phyloP scores from a whole-genome alignment of 2,329 filamentous ascomycete species.

The Colletotrichum orchidophilum region DNA sequence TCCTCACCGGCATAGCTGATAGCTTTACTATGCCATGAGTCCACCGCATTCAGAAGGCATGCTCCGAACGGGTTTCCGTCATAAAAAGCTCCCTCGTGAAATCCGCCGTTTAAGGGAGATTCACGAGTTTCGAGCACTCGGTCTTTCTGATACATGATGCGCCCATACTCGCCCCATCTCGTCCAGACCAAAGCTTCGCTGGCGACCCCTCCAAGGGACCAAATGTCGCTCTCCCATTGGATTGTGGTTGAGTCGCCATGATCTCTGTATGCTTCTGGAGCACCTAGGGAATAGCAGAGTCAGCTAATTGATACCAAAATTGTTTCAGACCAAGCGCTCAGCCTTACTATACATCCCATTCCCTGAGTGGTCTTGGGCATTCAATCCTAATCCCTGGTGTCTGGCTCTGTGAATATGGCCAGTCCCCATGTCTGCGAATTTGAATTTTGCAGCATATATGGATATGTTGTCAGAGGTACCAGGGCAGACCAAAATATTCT shows the following conservation, averaged over 20 bases:
- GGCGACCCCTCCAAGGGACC: neutral
- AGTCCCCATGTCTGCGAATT: slow-evolving; percentile 1
- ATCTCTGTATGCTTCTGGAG: neutral
- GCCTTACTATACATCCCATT: slow-evolving; percentile 18
- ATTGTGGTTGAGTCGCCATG: neutral
- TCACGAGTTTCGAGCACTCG: neutral
- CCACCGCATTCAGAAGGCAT: neutral
- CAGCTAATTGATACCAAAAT: neutral
- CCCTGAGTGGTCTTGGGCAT: neutral
- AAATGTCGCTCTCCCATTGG: neutral
- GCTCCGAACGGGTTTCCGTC: neutral
- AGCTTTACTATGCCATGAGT: neutral
- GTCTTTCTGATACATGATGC: neutral
- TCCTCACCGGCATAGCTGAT: neutral
- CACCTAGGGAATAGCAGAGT: neutral
- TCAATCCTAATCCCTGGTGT: neutral
- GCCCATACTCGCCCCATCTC: neutral
- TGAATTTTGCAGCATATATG: neutral
- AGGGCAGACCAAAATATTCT: neutral
- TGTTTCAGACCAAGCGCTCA: neutral
- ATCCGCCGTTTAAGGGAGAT: neutral
- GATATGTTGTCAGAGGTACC: neutral
- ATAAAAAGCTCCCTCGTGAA: slow-evolving; percentile 2
- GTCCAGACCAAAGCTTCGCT: neutral
- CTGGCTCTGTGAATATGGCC: neutral